Base-by-base conservation (phyloP, 148 eudicot genomes). In the Nyssa sinensis region DNA sequence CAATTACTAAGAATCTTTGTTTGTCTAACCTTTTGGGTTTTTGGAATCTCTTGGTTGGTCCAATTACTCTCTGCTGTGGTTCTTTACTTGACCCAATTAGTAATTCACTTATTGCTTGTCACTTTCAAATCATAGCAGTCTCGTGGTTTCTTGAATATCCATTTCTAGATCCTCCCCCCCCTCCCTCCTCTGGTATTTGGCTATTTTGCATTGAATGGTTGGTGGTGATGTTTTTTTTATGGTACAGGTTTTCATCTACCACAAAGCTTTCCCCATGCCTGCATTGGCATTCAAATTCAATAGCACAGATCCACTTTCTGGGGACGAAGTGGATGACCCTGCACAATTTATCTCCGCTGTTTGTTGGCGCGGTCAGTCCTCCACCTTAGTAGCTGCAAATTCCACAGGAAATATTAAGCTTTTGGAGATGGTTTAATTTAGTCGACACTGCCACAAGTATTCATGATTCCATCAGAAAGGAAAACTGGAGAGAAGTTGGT, bases 241-340 rank as follows among this genome's bases (percentile, higher is more conserved):
- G 59, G 60, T 32, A 62, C 86, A 95, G 99, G 97, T 95, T 58
- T 83, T 86, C 67, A 57, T 92, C 65, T 95, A 95, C 85, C 99
- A 95, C 78, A 93, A 95, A 80, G 94, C 97, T 30, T 89, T 92
- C 68, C 93, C 97, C 0, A 93, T 95, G 99, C 99, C 99, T 5
- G 94, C 87, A 6, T 65, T 93, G 34, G 91, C 97, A 1, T 89
- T 72, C 77, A 95, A 92, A 71, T 88, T 95, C 61, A 79, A 78
- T 65, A 82, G 74, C 78, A 63, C 76, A 0, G 94, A 90, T 78
- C 84, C 96, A 24, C 74, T 75, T 49, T 90, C 97, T 3, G 94
- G 93, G 28, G 88, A 84, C 13, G 94, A 90, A 49, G 64, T 85
- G 35, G 98, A 91, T 21, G 99, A 93, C 62, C 7, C 74, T 24